Conservation (phyloP, 1,284 basidiomycete species). For the Cutaneotrichosporon sp. region DNA sequence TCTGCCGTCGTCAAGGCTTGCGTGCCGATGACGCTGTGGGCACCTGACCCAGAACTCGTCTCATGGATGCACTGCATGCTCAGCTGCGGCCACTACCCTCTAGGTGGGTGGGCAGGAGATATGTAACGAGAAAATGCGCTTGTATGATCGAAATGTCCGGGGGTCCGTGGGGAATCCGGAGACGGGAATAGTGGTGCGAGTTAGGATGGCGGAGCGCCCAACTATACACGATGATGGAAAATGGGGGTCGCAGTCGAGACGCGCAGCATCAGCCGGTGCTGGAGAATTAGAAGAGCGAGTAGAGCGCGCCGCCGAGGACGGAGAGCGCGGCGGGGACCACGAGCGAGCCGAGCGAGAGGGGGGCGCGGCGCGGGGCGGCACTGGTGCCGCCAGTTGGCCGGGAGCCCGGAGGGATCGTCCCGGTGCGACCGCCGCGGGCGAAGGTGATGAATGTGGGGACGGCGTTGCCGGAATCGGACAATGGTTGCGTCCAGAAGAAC, state of each 20-base stretch:
- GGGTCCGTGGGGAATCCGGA: not conserved
- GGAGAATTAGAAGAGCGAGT: not conserved
- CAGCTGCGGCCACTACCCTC: not conserved
- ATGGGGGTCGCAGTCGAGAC: not conserved
- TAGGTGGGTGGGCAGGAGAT: not conserved
- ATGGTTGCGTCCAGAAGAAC: conserved; percentile 30
- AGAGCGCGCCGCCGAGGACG: not conserved
- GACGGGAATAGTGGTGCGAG: not conserved
- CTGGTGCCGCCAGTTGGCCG: conserved; percentile 6
- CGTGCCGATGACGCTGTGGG: too few species aligned
- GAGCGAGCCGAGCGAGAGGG: not conserved
- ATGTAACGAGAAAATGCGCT: not conserved
- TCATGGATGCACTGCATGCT: not conserved
- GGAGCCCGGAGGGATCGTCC: conserved; percentile 7
- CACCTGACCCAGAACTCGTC: too few species aligned
- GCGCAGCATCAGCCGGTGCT: not conserved
- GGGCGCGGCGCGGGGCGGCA: not conserved
- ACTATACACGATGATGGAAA: not conserved
- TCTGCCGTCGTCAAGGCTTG: too few species aligned
- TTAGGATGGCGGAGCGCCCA: not conserved
- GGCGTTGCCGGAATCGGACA: conserved; percentile 20
- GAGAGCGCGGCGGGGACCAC: not conserved
- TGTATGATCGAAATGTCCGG: not conserved
- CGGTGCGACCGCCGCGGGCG: conserved; percentile 13
- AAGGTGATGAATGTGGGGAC: conserved; percentile 7